Percentiles rank a stretch among this genome's conserved stretches.
phyloP scores from a whole-genome alignment of 2,329 filamentous ascomycete species.

The Calonectria fujianensis region DNA sequence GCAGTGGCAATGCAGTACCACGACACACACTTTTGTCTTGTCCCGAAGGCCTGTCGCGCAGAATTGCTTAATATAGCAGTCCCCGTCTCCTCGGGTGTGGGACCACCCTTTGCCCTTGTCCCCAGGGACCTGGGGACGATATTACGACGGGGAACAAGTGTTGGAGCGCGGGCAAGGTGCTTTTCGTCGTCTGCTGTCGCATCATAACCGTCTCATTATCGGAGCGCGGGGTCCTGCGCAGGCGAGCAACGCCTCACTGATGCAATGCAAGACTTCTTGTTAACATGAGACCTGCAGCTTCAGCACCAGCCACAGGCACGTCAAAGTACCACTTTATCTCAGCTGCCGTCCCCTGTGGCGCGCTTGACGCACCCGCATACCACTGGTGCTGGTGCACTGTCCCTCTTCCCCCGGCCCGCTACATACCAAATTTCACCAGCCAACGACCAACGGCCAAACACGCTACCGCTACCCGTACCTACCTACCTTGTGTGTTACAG shows the following conservation, averaged over 20 bases:
- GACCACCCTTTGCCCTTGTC: not conserved
- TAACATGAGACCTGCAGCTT: not conserved
- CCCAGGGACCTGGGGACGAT: not conserved
- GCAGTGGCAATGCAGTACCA: slow-evolving; percentile 17
- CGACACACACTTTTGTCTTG: slow-evolving; percentile 12
- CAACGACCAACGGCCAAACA: slow-evolving; percentile 16
- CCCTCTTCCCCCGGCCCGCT: slow-evolving; percentile 26
- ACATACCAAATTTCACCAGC: slow-evolving; percentile 29
- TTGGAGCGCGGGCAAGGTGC: not conserved
- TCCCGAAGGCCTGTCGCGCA: slow-evolving; percentile 1
- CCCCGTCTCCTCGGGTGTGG: slow-evolving; percentile 16
- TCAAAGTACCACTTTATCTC: slow-evolving; percentile 27
- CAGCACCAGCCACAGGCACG: not conserved
- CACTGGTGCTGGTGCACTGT: slow-evolving; percentile 18
- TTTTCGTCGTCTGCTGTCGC: slow-evolving; percentile 12
- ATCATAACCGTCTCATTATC: slow-evolving; percentile 15
- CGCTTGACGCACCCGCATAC: slow-evolving; percentile 12
- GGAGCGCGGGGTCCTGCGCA: slow-evolving; percentile 9
- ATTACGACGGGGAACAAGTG: not conserved
- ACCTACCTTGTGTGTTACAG: slow-evolving; percentile 1
- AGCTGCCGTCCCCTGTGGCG: slow-evolving; percentile 12
- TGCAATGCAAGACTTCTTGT: not conserved
- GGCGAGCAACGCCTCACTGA: not conserved
- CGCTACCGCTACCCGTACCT: slow-evolving; percentile 23
- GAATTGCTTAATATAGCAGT: slow-evolving; percentile 27